Base-by-base conservation (phyloP, 345 rosid genomes). In the Pugionium cornutum region DNA sequence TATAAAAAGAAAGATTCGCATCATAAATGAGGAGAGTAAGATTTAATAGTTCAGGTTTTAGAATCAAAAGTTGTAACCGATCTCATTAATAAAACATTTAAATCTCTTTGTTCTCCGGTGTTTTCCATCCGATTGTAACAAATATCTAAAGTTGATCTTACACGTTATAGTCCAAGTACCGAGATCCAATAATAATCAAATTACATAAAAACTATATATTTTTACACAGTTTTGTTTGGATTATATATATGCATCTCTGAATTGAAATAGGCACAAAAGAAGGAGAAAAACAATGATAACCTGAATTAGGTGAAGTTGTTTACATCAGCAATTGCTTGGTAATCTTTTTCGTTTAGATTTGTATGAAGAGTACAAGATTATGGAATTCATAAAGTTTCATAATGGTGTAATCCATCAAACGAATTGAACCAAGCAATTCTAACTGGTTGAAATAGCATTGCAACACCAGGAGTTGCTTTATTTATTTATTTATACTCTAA, bases 291-390 rank as follows among this genome's bases (percentile, higher is more conserved):
- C 27, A 42, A 29, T 39, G 35, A 9, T 33, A 11, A 5, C 3
- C 30, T 60, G 37, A 29, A 52, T 27, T 34, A 30, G 40, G 53
- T 48, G 43, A 49, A 72, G 53, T 51, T 34, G 59, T 49, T 56
- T 57, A 64, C 64, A 63, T 63, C 58, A 56, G 6, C 42, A 57
- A 50, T 58, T 35, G 29, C 54, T 57, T 47, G 4, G 18, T 18
- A 18, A 18, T 18, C 18, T 18, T 18, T 18, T 51, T 72, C 48
- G 34, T 58, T 48, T 34, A 65, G 49, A 43, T 29, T 42, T 58
- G 44, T 55, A 45, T n/a, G 39, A 43, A 60, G 66, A 50, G 45
- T 42, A 50, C n/a, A 5, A 33, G 11, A 11, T 10, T 7, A n/a
- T 27, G 9, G 47, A 54, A 25, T 33, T 46, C 4, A 6, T 32